A percentile compares a stretch with the other conserved stretches of the same genome.
These are phyloP conservation scores for Colletotrichum plurivorum DNA, from an alignment of 2,329 filamentous ascomycete species.

Conservation along the genomic window DNA sequence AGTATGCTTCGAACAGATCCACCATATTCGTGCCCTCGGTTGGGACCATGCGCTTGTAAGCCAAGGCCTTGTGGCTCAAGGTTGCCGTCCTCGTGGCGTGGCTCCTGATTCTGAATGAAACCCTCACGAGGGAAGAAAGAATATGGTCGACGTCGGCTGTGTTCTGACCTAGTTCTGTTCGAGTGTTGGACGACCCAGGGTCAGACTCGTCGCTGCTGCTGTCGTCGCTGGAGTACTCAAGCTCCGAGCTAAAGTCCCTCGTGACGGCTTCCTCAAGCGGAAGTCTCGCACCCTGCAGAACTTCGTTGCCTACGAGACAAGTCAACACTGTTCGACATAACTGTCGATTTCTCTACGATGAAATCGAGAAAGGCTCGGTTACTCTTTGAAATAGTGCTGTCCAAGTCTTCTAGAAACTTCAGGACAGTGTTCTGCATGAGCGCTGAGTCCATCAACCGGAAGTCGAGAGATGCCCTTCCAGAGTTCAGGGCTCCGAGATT, in stretches of 20 bases:
- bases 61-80: background rate
- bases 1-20: background rate
- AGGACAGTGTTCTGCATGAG: background rate
- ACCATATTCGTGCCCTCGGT: background rate
- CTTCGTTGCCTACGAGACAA: background rate
- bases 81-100: background rate
- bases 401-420: background rate
- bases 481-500: conserved; percentile 13
- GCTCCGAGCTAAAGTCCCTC: background rate
- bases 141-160: background rate
- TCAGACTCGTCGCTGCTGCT: background rate
- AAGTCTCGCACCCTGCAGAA: conserved; percentile 4
- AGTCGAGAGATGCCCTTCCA: conserved; percentile 18
- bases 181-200: background rate
- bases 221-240: conserved; percentile 1
- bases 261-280: background rate
- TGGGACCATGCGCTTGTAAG: background rate
- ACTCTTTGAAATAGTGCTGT: background rate
- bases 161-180: conserved; percentile 26
- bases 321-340: background rate
- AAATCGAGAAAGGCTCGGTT: background rate
- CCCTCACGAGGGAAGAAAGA: conserved; percentile 2
- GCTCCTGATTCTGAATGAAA: conserved; percentile 9
- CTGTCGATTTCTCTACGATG: too few species aligned
- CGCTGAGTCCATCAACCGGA: conserved; percentile 10